Percentiles rank a stretch among this genome's conserved stretches.
Conservation (phyloP, 345 rosid genomes). For the Dimocarpus longan region DNA sequence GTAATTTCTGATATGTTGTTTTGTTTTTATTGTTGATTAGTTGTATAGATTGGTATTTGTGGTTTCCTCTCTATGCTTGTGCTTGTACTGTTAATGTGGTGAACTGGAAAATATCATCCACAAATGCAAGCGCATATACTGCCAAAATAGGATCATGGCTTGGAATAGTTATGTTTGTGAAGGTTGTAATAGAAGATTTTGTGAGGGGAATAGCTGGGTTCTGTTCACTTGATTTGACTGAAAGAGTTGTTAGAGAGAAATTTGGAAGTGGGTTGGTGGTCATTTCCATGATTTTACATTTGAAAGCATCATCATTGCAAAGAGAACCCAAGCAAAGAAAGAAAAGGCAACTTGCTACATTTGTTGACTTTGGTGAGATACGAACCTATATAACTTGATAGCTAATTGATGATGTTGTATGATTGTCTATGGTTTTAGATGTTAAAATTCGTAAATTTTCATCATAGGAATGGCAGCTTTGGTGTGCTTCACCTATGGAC, state of each 20-base stretch:
- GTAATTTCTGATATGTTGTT: not conserved
- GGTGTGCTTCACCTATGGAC: slow-evolving; percentile 57
- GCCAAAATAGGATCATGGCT: slow-evolving; percentile 37
- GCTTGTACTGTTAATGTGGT: slow-evolving; percentile 58
- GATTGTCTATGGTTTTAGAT: not conserved
- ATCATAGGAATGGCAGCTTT: slow-evolving; percentile 53
- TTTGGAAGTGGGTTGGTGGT: slow-evolving; percentile 73
- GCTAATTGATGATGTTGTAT: not conserved
- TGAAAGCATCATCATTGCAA: slow-evolving; percentile 31
- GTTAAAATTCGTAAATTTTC: not conserved
- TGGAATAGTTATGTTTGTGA: slow-evolving; percentile 54
- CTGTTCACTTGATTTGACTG: slow-evolving; percentile 61
- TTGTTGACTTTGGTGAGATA: slow-evolving; percentile 48
- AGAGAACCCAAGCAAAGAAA: slow-evolving; percentile 12
- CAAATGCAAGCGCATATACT: slow-evolving; percentile 24
- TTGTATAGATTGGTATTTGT: slow-evolving; percentile 72
- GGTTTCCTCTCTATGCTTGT: slow-evolving; percentile 76
- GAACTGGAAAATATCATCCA: slow-evolving; percentile 32
- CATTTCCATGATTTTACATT: slow-evolving; percentile 68
- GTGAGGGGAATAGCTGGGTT: slow-evolving; percentile 42
- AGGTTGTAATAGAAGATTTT: slow-evolving; percentile 52
- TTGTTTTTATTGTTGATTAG: not conserved
- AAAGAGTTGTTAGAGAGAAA: slow-evolving; percentile 76
- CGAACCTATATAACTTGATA: not conserved
- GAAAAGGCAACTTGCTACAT: slow-evolving; percentile 16